Evolutionary conservation across 1,284 basidiomycete genomes (phyloP), one percentile per base, ranked within the genome.

Genomic region (Fomitopsis schrenkii): DNA sequence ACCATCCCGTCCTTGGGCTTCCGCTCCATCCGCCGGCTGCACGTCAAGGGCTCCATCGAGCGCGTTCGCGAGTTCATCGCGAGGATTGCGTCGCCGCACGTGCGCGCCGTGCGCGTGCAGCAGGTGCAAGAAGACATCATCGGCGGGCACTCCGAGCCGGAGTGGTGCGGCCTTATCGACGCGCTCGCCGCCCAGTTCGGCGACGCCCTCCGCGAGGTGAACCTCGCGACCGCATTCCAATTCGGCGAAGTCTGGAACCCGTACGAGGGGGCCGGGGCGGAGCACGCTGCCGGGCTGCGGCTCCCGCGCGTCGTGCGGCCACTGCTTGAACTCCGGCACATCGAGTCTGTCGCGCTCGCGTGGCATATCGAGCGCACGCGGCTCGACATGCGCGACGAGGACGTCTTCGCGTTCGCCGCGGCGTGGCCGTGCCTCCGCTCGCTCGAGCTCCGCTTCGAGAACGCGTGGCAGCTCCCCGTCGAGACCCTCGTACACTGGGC

Each of bases 361-460:
- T 53, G 50, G 50, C n/a, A 53, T 33, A 53, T 53, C 50, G 50
- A 53, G 50, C 50, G 35, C 33, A 53, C 50, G 50, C 50, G 17
- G 12, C 17, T 53, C 30, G 50, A 53, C 30, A 53, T 53, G 50
- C 35, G 50, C 15, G 50, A 53, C 50, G 50, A 53, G 33, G 50
- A 53, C 50, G 50, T 53, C 10, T 33, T 53, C 17, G 50, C n/a
- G 33, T 14, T 53, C 10, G 33, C 50, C 6, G 35, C 8, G 30
- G 50, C 33, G 50, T 53, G 50, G 50, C 50, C 9, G 2, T 10
- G 9, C 14, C n/a, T 53, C 7, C n/a, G n/a, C 30, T 19, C 19
- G 50, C 50, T 53, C 30, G 35, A 36, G 35, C 50, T 53, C 15
- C 35, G 17, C 30, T 53, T 53, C 33, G 50, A 36, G 14, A 53